These are phyloP conservation scores for Hygrocybe punicea DNA, from an alignment of 768 basidiomycete species.

Conservation along the genomic window DNA sequence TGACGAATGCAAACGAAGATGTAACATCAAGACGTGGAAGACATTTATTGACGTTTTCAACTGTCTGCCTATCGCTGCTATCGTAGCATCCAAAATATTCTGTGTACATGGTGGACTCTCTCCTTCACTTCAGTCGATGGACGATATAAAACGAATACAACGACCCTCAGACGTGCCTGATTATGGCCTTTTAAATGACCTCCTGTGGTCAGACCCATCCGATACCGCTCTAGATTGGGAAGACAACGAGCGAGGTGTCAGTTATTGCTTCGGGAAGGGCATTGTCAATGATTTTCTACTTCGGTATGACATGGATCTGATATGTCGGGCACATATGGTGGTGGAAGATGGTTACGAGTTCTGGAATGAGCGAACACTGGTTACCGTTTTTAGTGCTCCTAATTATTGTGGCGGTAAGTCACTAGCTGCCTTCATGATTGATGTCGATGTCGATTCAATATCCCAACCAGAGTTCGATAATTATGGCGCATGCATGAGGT, in stretches of 20 bases:
- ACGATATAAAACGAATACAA: slow-evolving; percentile 96
- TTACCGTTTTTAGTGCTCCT: slow-evolving; percentile 98
- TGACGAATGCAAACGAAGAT: slow-evolving; percentile 98
- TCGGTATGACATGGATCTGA: slow-evolving; percentile 97
- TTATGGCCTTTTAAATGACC: slow-evolving; percentile 93
- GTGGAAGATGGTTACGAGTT: slow-evolving; percentile 99
- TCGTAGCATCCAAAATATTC: slow-evolving; percentile 99
- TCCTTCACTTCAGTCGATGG: slow-evolving; percentile 91
- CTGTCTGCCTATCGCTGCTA: slow-evolving; percentile 95
- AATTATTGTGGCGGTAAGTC: slow-evolving; percentile 91
- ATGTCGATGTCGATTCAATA: slow-evolving; percentile 14
- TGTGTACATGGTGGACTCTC: slow-evolving; percentile 97
- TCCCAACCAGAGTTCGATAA: slow-evolving; percentile 82
- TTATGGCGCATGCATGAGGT: slow-evolving; percentile 95
- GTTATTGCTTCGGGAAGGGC: slow-evolving; percentile 97
- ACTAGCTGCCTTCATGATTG: slow-evolving; percentile 5
- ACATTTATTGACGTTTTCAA: slow-evolving; percentile 99
- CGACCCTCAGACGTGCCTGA: slow-evolving; percentile 98
- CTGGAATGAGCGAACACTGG: slow-evolving; percentile 97
- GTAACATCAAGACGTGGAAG: slow-evolving; percentile 99
- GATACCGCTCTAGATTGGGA: slow-evolving; percentile 99
- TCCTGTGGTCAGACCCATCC: slow-evolving; percentile 97
- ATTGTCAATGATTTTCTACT: slow-evolving; percentile 95
- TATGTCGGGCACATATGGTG: slow-evolving; percentile 99
- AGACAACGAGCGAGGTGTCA: slow-evolving; percentile 98